Conservation (phyloP, 164 flowering plant genomes). For the Sedum album region DNA sequence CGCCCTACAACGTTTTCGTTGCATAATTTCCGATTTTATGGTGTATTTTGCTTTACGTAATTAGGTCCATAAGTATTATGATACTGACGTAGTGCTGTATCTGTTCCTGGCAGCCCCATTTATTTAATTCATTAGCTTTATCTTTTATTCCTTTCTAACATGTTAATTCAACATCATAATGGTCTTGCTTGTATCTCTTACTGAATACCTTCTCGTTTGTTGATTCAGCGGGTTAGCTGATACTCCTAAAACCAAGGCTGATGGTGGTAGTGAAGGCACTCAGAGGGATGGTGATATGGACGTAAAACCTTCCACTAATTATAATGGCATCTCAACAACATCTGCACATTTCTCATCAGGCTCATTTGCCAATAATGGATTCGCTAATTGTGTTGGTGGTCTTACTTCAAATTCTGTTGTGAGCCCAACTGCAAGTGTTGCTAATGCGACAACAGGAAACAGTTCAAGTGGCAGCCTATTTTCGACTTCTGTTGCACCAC, state of each 20-base stretch:
- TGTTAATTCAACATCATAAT: conserved; percentile 14
- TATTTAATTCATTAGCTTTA: neutral
- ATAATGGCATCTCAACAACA: conserved; percentile 9
- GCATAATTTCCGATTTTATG: neutral
- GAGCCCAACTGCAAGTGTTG: conserved; percentile 2
- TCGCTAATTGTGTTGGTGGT: conserved; percentile 24
- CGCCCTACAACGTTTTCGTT: too few relatives aligned
- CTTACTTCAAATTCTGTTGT: conserved; percentile 10
- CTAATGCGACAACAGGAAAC: neutral
- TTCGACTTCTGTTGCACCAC: conserved; percentile 20
- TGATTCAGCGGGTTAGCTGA: neutral
- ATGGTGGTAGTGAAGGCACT: conserved; percentile 15
- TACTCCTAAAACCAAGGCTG: neutral
- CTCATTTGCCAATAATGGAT: conserved; percentile 16
- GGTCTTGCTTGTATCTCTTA: conserved; percentile 16
- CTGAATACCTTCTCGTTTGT: neutral
- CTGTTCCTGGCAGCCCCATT: neutral
- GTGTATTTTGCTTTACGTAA: neutral
- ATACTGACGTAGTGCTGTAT: neutral
- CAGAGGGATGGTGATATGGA: conserved; percentile 13
- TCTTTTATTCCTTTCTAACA: conserved; percentile 8
- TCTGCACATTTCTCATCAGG: conserved; percentile 29
- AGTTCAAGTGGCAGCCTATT: conserved; percentile 10
- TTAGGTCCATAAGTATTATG: neutral
- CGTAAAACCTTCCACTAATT: conserved; percentile 16